Conservation (phyloP, 352 stramenopile species). For the Vaucheria bursata region DNA sequence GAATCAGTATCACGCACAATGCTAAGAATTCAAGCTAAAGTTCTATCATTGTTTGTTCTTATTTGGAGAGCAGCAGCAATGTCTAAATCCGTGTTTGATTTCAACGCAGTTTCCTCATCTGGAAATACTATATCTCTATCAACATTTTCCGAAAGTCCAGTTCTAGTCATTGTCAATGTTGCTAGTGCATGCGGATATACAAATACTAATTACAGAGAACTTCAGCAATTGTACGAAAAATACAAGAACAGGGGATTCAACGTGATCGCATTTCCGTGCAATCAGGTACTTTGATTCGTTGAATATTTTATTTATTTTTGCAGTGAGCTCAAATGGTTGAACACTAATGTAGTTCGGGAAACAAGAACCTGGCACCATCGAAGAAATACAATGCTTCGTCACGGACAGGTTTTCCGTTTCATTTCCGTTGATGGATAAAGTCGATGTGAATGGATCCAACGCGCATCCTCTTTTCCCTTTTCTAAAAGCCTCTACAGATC, state of each 20-base stretch:
- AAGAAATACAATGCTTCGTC: constrained; percentile 55
- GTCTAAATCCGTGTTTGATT: too few species aligned
- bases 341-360: constrained; percentile 56
- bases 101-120: too few species aligned
- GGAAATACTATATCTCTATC: too few species aligned
- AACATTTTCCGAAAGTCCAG: too few species aligned
- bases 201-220: constrained; percentile 53
- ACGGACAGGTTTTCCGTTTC: constrained; percentile 52
- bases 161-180: constrained; percentile 53
- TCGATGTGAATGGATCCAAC: constrained; percentile 54
- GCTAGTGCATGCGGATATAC: constrained; percentile 55
- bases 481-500: constrained; percentile 25
- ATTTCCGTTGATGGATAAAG: constrained; percentile 58
- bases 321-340: too few species aligned
- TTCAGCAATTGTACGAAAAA: constrained; percentile 52
- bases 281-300: constrained; percentile 15
- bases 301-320: neutral
- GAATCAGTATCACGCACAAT: too few species aligned
- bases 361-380: constrained; percentile 55
- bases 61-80: too few species aligned
- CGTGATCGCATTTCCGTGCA: constrained; percentile 45
- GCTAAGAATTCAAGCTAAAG: too few species aligned
- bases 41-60: too few species aligned
- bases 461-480: constrained; percentile 37
- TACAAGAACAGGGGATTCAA: constrained; percentile 37